phyloP scores from a whole-genome alignment of 1,284 basidiomycete species.

The Ceratobasidium sp. region DNA sequence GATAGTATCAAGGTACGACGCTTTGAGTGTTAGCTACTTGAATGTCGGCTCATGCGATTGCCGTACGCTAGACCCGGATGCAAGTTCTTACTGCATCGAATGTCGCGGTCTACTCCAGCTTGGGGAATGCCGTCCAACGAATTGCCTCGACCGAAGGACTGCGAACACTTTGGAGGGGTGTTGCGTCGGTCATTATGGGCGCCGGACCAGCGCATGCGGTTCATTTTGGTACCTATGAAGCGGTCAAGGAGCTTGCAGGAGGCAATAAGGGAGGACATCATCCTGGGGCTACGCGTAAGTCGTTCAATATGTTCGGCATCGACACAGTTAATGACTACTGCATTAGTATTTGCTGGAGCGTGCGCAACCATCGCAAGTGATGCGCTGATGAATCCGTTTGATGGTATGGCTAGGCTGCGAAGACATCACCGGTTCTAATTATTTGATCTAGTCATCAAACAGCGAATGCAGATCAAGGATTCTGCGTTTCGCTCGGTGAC shows the following conservation, averaged over 20 bases:
- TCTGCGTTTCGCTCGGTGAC: constrained; percentile 87
- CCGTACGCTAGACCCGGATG: constrained; percentile 85
- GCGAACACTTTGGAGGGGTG: constrained; percentile 92
- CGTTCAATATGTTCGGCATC: not conserved
- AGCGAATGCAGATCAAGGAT: constrained; percentile 97
- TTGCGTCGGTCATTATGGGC: constrained; percentile 95
- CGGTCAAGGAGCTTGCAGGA: constrained; percentile 90
- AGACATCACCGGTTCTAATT: constrained; percentile 16
- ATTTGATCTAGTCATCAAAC: constrained; percentile 84
- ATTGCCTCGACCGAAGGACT: constrained; percentile 94
- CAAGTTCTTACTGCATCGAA: constrained; percentile 90
- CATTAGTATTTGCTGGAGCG: constrained; percentile 86
- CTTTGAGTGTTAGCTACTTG: not conserved
- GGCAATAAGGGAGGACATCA: constrained; percentile 85
- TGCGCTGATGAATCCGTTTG: constrained; percentile 99
- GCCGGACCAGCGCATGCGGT: constrained; percentile 98
- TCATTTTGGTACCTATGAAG: constrained; percentile 97
- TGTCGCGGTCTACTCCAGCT: constrained; percentile 84
- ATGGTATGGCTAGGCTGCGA: constrained; percentile 63
- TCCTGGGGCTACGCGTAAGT: constrained; percentile 79
- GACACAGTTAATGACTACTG: not conserved
- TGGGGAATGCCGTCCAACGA: constrained; percentile 85
- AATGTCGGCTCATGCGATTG: not conserved
- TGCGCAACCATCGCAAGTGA: constrained; percentile 94
- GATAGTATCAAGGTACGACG: constrained; percentile 93